Percentiles rank a stretch among this genome's conserved stretches.
phyloP scores from a whole-genome alignment of 2,329 filamentous ascomycete species.

The Pseudopithomyces chartarum region DNA sequence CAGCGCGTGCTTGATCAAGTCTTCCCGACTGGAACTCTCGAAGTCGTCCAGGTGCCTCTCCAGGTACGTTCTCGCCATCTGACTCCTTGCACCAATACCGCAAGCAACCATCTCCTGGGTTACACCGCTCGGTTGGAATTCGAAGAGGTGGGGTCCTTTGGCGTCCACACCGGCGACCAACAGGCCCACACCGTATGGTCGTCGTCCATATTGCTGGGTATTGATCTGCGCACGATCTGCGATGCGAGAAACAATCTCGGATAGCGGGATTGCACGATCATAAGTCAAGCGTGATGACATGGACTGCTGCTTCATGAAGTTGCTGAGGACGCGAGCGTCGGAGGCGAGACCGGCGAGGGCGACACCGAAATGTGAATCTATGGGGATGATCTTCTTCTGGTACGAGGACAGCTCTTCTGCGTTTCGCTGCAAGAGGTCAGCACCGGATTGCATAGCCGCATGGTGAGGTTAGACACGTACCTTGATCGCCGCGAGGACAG shows the following conservation, averaged over 20 bases:
- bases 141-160: constrained; percentile 91
- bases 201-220: constrained; percentile 95
- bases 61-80: constrained; percentile 97
- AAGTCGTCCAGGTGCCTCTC: constrained; percentile 91
- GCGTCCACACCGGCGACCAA: constrained; percentile 94
- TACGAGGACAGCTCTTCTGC: constrained; percentile 99
- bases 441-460: not conserved
- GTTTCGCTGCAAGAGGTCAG: constrained; percentile 70
- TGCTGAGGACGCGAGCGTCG: constrained; percentile 97
- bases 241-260: constrained; percentile 87
- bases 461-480: constrained; percentile 53
- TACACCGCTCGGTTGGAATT: constrained; percentile 96
- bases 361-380: constrained; percentile 94
- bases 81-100: constrained; percentile 91
- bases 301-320: constrained; percentile 99
- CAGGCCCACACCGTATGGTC: constrained; percentile 93
- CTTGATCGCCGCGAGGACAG: constrained; percentile 95
- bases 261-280: constrained; percentile 88
- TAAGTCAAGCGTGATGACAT: constrained; percentile 95
- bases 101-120: constrained; percentile 97
- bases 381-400: constrained; percentile 98
- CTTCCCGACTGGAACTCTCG: constrained; percentile 74
- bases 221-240: constrained; percentile 96
- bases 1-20: constrained; percentile 88
- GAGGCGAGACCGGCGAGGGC: constrained; percentile 96